Evolutionary conservation across 2,329 filamentous ascomycete genomes (phyloP).

Genomic region (Clonostachys chloroleuca): DNA sequence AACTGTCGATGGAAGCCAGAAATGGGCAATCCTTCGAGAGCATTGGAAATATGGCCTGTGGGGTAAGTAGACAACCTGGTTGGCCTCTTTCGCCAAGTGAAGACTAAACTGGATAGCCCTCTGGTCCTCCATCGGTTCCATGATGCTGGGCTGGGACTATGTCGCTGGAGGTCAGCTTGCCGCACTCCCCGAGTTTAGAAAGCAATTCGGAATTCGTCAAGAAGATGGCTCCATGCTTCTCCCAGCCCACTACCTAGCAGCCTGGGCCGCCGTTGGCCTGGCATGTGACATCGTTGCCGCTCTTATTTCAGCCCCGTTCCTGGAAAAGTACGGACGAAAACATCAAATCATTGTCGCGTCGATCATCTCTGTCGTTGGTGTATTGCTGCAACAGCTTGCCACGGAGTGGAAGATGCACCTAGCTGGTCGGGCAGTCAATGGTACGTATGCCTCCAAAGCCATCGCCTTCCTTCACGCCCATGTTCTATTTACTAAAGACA

Average conservation of each 20-base stretch:
- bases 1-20: slow-evolving; percentile 13
- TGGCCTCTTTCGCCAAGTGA: no score
- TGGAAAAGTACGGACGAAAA: slow-evolving; percentile 24
- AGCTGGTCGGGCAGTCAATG: slow-evolving; percentile 17
- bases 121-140: slow-evolving; percentile 16
- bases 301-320: slow-evolving; percentile 16
- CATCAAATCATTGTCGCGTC: slow-evolving; percentile 14
- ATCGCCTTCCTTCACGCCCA: no score
- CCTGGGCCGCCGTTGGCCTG: slow-evolving; percentile 20
- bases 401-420: slow-evolving; percentile 17
- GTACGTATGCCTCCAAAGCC: slow-evolving; percentile 1
- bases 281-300: slow-evolving; percentile 16
- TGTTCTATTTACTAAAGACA: no score
- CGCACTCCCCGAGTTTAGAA: slow-evolving; percentile 16
- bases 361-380: slow-evolving; percentile 15
- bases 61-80: slow-evolving; percentile 9
- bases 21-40: slow-evolving; percentile 18
- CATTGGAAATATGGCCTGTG: slow-evolving; percentile 16
- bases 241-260: slow-evolving; percentile 18
- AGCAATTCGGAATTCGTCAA: slow-evolving; percentile 16
- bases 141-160: slow-evolving; percentile 22
- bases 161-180: slow-evolving; percentile 22
- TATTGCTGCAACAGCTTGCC: slow-evolving; percentile 19
- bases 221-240: slow-evolving; percentile 16
- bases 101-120: slow-evolving; percentile 9